These are phyloP conservation scores for Trichophaea hybrida DNA, from an alignment of 2,329 filamentous ascomycete species.

Conservation along the genomic window DNA sequence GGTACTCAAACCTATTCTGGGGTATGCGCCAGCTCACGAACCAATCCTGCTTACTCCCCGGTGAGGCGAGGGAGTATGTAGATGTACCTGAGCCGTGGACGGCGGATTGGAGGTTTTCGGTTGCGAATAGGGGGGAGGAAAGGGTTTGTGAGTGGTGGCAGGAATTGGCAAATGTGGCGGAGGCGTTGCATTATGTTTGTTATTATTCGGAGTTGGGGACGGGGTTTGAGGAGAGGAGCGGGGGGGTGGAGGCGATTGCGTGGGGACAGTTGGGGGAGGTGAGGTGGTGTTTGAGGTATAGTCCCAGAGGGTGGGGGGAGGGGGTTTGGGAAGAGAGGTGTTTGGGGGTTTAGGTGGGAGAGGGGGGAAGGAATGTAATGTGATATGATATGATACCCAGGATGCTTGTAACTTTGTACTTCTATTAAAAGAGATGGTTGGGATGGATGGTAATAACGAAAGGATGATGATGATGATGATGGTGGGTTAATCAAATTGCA, in stretches of 20 bases:
- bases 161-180: constrained; percentile 20
- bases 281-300: constrained; percentile 23
- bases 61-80: constrained; percentile 17
- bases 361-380: background rate
- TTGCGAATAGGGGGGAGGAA: constrained; percentile 15
- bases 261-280: constrained; percentile 10
- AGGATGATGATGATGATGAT: too few relatives aligned
- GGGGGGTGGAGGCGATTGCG: constrained; percentile 14
- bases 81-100: constrained; percentile 14
- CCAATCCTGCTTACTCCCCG: constrained; percentile 17
- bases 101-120: constrained; percentile 22
- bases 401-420: too few relatives aligned
- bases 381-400: background rate
- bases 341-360: constrained; percentile 12
- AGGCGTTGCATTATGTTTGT: constrained; percentile 23
- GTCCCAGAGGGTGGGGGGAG: constrained; percentile 19
- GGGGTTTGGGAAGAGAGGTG: constrained; percentile 15
- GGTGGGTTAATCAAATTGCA: too few relatives aligned
- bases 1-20: constrained; percentile 19
- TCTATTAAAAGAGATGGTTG: too few relatives aligned
- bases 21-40: constrained; percentile 16
- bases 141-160: constrained; percentile 18
- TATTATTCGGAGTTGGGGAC: constrained; percentile 12
- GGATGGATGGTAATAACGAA: too few relatives aligned
- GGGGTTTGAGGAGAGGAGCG: constrained; percentile 6